Conservation (phyloP, 805 yeast genomes). For the Lipomyces mesembrius region DNA sequence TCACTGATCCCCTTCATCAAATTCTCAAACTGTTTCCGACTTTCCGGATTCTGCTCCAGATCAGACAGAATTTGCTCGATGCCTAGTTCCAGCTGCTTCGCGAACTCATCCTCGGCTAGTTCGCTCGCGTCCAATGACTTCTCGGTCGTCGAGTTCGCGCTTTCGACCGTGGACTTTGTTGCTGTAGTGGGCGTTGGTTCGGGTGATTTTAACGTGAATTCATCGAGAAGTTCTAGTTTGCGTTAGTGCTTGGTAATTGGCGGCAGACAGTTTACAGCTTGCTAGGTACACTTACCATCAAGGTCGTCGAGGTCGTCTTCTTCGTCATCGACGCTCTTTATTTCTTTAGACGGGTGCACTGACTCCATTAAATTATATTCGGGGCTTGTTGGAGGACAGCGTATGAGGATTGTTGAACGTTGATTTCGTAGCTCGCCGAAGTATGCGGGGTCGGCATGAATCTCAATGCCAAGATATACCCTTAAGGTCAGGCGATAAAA, state of each 20-base stretch:
- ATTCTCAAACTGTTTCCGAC: slow-evolving; percentile 56
- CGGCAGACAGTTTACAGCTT: not conserved
- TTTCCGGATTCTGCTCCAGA: slow-evolving; percentile 58
- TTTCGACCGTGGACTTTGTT: slow-evolving; percentile 1
- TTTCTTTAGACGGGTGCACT: not conserved
- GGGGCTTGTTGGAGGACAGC: not conserved
- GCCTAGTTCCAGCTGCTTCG: slow-evolving; percentile 49
- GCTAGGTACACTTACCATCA: not conserved
- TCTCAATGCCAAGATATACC: not conserved
- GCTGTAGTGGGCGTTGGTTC: slow-evolving; percentile 1
- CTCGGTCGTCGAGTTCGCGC: not conserved
- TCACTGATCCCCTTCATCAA: slow-evolving; percentile 46
- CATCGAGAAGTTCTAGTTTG: slow-evolving; percentile 70
- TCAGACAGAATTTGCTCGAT: slow-evolving; percentile 54
- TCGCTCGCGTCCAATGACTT: not conserved
- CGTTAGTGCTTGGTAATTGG: not conserved
- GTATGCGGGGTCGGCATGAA: not conserved
- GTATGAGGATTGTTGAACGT: not conserved
- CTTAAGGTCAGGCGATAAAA: not conserved
- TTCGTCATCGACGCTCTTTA: not conserved
- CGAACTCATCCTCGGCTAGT: slow-evolving; percentile 45
- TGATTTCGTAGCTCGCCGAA: not conserved
- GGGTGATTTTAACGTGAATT: slow-evolving; percentile 50
- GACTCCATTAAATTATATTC: not conserved
- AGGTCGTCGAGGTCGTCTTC: not conserved